Evolutionary conservation across 345 rosid species (phyloP).

Genomic region (Citrus inodora): DNA sequence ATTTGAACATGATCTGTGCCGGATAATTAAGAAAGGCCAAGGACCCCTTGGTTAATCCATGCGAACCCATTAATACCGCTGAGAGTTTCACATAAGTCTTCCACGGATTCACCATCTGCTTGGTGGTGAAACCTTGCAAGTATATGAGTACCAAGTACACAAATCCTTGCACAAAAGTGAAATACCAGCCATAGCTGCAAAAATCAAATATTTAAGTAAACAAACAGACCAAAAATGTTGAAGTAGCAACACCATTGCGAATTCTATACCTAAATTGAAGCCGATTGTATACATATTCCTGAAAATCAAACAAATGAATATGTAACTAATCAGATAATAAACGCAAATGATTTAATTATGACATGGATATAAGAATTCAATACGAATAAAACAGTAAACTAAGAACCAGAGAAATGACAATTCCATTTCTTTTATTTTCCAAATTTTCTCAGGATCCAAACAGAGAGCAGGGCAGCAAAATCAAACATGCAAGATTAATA

Average conservation of each 20-base stretch:
- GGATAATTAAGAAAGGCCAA: slow-evolving; percentile 96
- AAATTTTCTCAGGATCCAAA: not conserved
- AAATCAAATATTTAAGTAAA: not conserved
- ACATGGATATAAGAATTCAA: not conserved
- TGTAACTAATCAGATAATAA: not conserved
- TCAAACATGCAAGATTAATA: slow-evolving; percentile 15
- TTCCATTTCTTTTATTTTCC: not conserved
- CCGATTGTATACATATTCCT: slow-evolving; percentile 97
- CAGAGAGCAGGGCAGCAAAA: not conserved
- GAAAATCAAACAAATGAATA: not conserved
- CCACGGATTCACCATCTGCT: slow-evolving; percentile 96
- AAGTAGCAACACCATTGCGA: not conserved
- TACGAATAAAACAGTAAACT: not conserved
- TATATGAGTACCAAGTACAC: slow-evolving; percentile 82
- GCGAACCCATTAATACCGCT: slow-evolving; percentile 96
- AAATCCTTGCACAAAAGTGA: slow-evolving; percentile 97
- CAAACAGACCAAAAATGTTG: not conserved
- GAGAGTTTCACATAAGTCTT: slow-evolving; percentile 90
- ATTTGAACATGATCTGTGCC: slow-evolving; percentile 99
- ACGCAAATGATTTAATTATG: not conserved
- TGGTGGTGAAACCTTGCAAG: slow-evolving; percentile 87
- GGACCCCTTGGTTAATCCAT: slow-evolving; percentile 94
- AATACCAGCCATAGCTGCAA: slow-evolving; percentile 96
- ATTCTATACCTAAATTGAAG: slow-evolving; percentile 70
- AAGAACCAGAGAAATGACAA: not conserved